Conservation (phyloP, 805 yeast genomes). For the Tetrapisispora pingtungensis region DNA sequence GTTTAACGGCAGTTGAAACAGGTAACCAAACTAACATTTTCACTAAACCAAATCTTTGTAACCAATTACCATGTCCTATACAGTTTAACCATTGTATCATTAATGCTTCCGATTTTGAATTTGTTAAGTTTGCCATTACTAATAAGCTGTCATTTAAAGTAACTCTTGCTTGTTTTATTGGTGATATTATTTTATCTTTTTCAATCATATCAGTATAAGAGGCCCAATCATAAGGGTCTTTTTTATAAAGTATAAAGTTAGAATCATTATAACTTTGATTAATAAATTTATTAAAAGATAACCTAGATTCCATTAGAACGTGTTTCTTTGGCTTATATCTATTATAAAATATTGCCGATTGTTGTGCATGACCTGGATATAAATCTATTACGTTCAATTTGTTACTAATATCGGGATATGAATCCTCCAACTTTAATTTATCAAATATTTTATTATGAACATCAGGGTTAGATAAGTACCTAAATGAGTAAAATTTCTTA, state of each 20-base stretch:
- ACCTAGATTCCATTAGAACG: constrained; percentile 47
- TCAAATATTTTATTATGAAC: constrained; percentile 34
- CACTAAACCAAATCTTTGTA: constrained; percentile 62
- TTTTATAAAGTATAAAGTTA: constrained; percentile 28
- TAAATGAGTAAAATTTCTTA: constrained; percentile 16
- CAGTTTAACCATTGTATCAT: constrained; percentile 69
- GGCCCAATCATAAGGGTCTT: constrained; percentile 62
- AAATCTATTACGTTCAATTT: constrained; percentile 45
- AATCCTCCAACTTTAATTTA: constrained; percentile 34
- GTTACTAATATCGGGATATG: constrained; percentile 26
- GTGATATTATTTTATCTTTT: constrained; percentile 35
- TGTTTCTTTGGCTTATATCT: constrained; percentile 54
- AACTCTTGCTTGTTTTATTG: constrained; percentile 29
- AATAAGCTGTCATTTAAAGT: constrained; percentile 45
- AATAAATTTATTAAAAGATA: constrained; percentile 7
- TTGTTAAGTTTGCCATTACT: constrained; percentile 49
- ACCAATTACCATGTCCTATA: constrained; percentile 61
- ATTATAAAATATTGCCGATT: constrained; percentile 53
- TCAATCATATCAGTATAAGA: constrained; percentile 43
- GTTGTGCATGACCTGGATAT: constrained; percentile 49
- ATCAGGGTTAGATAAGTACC: constrained; percentile 16
- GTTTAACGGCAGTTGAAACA: constrained; percentile 48
- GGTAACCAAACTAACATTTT: constrained; percentile 64
- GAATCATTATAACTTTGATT: constrained; percentile 3
- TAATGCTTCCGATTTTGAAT: constrained; percentile 49